Percentiles rank a stretch among this genome's conserved stretches.
These are phyloP conservation scores for Bipolaris cookei DNA, from an alignment of 2,329 filamentous ascomycete species.

Conservation along the genomic window DNA sequence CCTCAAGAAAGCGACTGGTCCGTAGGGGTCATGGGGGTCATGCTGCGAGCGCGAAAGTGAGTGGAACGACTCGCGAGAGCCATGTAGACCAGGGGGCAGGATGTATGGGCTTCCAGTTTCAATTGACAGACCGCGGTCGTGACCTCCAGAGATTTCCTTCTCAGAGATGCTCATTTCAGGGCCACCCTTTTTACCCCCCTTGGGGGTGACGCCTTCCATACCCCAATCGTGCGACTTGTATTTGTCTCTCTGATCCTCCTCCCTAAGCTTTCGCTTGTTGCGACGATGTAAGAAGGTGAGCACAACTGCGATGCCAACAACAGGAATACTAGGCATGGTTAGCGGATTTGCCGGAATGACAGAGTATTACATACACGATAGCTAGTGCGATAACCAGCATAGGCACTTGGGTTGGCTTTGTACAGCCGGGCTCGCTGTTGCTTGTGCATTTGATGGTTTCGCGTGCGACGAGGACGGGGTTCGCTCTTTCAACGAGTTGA, in stretches of 20 bases:
- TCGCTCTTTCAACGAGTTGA: conserved; percentile 31
- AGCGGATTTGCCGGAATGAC: conserved; percentile 22
- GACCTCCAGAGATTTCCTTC: conserved; percentile 45
- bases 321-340: conserved; percentile 68
- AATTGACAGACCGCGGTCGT: conserved; percentile 62
- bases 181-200: conserved; percentile 40
- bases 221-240: conserved; percentile 95
- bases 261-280: conserved; percentile 71
- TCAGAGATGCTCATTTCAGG: conserved; percentile 67
- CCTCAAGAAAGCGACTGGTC: conserved; percentile 65
- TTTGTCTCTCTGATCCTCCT: conserved; percentile 84
- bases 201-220: conserved; percentile 61
- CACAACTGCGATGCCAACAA: conserved; percentile 69
- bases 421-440: conserved; percentile 45
- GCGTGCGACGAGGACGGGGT: conserved; percentile 38
- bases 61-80: conserved; percentile 84
- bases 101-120: conserved; percentile 84
- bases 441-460: conserved; percentile 35
- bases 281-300: conserved; percentile 80
- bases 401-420: conserved; percentile 44
- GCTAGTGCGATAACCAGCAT: conserved; percentile 44
- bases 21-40: conserved; percentile 83
- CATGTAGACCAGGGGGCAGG: conserved; percentile 80
- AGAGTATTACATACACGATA: conserved; percentile 37
- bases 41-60: conserved; percentile 79